These are phyloP conservation scores for Pelargonium myrrhifolium DNA, from an alignment of 441 rosid genomes.

Conservation along the genomic window DNA sequence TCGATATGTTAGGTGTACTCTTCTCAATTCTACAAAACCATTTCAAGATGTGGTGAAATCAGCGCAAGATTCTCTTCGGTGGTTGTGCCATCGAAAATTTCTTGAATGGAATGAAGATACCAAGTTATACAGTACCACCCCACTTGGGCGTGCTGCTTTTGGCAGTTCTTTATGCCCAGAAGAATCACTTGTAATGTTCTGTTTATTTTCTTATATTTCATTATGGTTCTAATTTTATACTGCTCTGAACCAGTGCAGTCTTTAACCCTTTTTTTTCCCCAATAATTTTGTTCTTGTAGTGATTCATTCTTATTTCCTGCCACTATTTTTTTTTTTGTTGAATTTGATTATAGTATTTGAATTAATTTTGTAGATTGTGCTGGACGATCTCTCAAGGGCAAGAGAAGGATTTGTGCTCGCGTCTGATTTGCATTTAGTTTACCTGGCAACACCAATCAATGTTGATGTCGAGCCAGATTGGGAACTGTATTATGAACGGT, in stretches of 20 bases:
- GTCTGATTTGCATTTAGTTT: constrained; percentile 93
- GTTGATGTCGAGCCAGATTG: constrained; percentile 96
- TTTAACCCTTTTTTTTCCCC: neutral
- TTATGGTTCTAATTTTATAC: neutral
- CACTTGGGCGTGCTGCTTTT: constrained; percentile 98
- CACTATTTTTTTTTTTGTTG: neutral
- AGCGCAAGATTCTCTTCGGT: constrained; percentile 96
- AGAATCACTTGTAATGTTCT: constrained; percentile 77
- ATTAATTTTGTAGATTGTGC: constrained; percentile 58
- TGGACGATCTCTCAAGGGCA: constrained; percentile 94
- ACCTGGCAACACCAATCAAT: constrained; percentile 83
- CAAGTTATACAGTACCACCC: constrained; percentile 73
- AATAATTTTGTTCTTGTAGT: constrained; percentile 6
- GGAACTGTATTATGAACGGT: constrained; percentile 86
- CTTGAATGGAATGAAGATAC: constrained; percentile 95
- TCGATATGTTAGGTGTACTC: constrained; percentile 94
- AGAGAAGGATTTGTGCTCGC: constrained; percentile 98
- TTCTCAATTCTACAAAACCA: constrained; percentile 91
- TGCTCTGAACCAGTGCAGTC: neutral
- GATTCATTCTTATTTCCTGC: constrained; percentile 12
- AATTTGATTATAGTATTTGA: constrained; percentile 10
- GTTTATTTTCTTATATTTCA: constrained; percentile 13
- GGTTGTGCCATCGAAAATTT: constrained; percentile 89
- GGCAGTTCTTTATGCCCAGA: constrained; percentile 99
- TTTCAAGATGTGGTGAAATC: constrained; percentile 92